These are phyloP conservation scores for Botryotinia calthae DNA, from an alignment of 2,329 filamentous ascomycete genomes.

Conservation along the genomic window DNA sequence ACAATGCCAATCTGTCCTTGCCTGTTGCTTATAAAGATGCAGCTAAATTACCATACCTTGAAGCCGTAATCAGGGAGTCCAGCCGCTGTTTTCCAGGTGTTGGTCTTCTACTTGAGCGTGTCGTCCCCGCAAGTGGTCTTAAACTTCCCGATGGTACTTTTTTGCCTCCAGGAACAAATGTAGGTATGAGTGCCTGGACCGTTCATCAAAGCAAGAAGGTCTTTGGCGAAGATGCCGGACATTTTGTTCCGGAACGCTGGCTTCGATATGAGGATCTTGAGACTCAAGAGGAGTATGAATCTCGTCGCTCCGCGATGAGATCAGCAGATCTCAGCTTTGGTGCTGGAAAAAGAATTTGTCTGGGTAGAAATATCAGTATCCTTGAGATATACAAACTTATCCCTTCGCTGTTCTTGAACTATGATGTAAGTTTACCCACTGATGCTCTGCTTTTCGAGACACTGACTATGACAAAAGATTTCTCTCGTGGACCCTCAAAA, in stretches of 20 bases:
- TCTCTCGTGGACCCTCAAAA: constrained; percentile 39
- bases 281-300: constrained; percentile 38
- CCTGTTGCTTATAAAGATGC: no score
- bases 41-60: constrained; percentile 14
- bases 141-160: constrained; percentile 29
- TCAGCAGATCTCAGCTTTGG: constrained; percentile 44
- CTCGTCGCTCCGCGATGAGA: constrained; percentile 42
- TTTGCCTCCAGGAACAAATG: constrained; percentile 36
- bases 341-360: constrained; percentile 44
- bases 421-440: constrained; percentile 41
- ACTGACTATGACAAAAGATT: constrained; percentile 32
- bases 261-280: constrained; percentile 44
- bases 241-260: constrained; percentile 46
- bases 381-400: constrained; percentile 48
- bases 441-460: no score
- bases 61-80: constrained; percentile 48
- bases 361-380: constrained; percentile 44
- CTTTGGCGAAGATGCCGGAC: constrained; percentile 41
- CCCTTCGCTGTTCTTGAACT: constrained; percentile 46
- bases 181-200: constrained; percentile 42
- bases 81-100: constrained; percentile 47
- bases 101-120: constrained; percentile 45
- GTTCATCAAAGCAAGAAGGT: constrained; percentile 37
- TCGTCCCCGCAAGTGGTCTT: constrained; percentile 38
- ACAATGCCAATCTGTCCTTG: no score